Base-by-base conservation (phyloP, 805 yeast genomes). In the Wickerhamiella kurtzmanii region DNA sequence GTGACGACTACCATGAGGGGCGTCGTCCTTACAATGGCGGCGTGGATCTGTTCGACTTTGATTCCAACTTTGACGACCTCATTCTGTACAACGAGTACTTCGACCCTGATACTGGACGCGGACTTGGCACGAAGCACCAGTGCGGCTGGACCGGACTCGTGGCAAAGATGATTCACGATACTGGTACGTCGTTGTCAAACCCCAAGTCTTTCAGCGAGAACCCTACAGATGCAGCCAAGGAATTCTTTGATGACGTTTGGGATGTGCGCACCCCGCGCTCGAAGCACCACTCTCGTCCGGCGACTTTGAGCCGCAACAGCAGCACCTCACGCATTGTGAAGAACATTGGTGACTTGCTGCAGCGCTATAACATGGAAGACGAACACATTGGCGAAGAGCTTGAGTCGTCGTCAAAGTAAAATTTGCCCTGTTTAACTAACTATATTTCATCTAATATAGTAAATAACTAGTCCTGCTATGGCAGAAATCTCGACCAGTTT, bases 111-210 rank as follows among this genome's bases (percentile, higher is more conserved):
- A 82, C 92, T 2, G 96, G 96, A 37, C 75, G 95, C 55, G 96
- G 96, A 4, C 66, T 87, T 48, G 96, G 96, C 32, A 86, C 95
- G 1, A 79, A 87, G 45, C 95, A 88, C 68, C 96, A 87, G 67
- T 81, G 87, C 70, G 96, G 96, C 11, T 87, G 96, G 96, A 87
- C 96, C 1, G 88, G 94, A 0, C 71, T 88, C 41, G 92, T 86
- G 45, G 94, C 95, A 39, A 82, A 89, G 65, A 77, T 87, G 76
- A 84, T 88, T 59, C 92, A 83, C 60, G 69, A 88, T 65, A 82
- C 83, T 40, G 95, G 95, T 50, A 73, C 77, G 41, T 73, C 85
- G 0, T 59, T 72, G 19, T 76, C 79, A n/a, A 46, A 42, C 48
- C 57, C 53, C 22, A 44, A 46, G 41, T 56, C 65, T 2, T 46